Percentiles rank a stretch among this genome's conserved stretches.
Evolutionary conservation across 2,329 filamentous ascomycete species (phyloP).

Genomic region (Nigrograna mackinnonii): DNA sequence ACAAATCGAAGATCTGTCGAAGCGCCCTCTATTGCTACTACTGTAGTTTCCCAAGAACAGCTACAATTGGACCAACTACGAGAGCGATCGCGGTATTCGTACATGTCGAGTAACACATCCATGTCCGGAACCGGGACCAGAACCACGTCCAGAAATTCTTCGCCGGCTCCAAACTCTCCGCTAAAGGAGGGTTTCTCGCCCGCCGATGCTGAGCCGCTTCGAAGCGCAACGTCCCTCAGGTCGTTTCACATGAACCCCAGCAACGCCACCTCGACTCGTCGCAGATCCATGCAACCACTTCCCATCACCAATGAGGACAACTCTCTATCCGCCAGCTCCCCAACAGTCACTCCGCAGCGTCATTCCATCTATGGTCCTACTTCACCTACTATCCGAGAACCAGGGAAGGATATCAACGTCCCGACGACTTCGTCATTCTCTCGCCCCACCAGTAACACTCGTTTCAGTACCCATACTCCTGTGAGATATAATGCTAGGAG

Average conservation of each 20-base stretch:
- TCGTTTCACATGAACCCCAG: constrained; percentile 43
- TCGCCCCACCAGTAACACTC: constrained; percentile 6
- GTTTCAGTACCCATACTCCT: constrained; percentile 16
- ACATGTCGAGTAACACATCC: constrained; percentile 39
- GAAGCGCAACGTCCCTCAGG: constrained; percentile 38
- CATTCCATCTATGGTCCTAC: constrained; percentile 34
- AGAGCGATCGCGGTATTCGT: constrained; percentile 40
- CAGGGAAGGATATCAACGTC: constrained; percentile 10
- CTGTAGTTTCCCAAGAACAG: constrained; percentile 37
- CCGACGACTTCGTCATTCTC: constrained; percentile 6
- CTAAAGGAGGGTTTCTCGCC: constrained; percentile 27
- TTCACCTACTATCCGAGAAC: constrained; percentile 22
- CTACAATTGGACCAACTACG: constrained; percentile 40
- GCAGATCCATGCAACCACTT: constrained; percentile 43
- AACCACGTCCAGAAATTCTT: constrained; percentile 39
- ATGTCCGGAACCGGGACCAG: constrained; percentile 34
- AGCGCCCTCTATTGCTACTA: constrained; percentile 38
- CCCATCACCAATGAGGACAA: constrained; percentile 39
- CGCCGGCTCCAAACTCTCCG: constrained; percentile 38
- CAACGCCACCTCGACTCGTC: constrained; percentile 27
- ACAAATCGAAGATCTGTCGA: constrained; percentile 37
- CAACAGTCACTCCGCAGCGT: constrained; percentile 21
- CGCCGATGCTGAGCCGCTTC: constrained; percentile 30
- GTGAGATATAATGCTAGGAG: constrained; percentile 25
- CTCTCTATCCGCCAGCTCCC: constrained; percentile 19